Conservation (phyloP, 805 yeast genomes). For the Candida tibetensis region DNA sequence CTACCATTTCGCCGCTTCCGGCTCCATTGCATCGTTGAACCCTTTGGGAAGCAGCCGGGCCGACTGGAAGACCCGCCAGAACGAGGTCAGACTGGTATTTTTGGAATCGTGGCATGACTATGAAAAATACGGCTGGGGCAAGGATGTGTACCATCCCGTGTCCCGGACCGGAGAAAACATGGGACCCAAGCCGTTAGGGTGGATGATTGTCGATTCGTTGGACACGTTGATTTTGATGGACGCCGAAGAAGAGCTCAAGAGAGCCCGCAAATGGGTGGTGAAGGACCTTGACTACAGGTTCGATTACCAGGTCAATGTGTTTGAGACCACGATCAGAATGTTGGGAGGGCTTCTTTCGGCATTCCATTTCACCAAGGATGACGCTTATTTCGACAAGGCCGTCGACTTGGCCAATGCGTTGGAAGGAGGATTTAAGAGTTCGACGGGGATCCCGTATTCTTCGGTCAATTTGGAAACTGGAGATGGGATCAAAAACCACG, state of each 20-base stretch:
- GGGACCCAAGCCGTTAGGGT: conserved; percentile 82
- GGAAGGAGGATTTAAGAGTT: conserved; percentile 63
- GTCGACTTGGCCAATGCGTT: conserved; percentile 70
- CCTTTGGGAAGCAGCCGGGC: not conserved
- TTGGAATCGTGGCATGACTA: conserved; percentile 77
- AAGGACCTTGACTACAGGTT: conserved; percentile 67
- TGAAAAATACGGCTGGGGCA: conserved; percentile 76
- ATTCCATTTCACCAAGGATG: conserved; percentile 65
- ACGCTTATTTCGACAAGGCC: conserved; percentile 73
- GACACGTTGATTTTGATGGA: conserved; percentile 83
- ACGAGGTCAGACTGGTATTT: conserved; percentile 64
- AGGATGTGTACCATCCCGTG: conserved; percentile 74
- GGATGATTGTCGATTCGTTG: conserved; percentile 87
- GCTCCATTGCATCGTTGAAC: conserved; percentile 1
- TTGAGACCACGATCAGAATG: conserved; percentile 95
- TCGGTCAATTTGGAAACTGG: conserved; percentile 71
- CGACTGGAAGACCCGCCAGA: conserved; percentile 49
- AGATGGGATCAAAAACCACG: conserved; percentile 57
- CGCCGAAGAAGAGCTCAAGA: conserved; percentile 54
- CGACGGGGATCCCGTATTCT: conserved; percentile 73
- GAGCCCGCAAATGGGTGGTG: conserved; percentile 73
- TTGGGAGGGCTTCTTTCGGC: conserved; percentile 91
- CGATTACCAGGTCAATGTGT: conserved; percentile 74
- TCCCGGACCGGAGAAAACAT: conserved; percentile 61
- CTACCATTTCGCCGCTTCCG: conserved; percentile 21